Conservation (phyloP, 176 grass and related monocot genomes). For the Thinopyrum elongatum region DNA sequence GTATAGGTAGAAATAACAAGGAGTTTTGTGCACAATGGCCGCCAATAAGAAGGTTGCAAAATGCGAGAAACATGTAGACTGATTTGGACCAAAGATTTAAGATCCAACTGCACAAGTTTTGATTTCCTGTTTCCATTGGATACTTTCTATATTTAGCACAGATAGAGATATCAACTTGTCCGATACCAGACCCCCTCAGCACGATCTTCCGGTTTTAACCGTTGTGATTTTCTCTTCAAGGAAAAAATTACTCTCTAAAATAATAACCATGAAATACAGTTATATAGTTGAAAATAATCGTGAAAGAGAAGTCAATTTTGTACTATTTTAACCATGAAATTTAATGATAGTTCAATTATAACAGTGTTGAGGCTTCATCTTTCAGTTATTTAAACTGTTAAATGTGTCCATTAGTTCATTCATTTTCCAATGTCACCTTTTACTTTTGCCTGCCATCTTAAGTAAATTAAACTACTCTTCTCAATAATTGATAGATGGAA, state of each 20-base stretch:
- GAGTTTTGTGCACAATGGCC: no score
- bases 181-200: conserved; percentile 73
- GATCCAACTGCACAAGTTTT: no score
- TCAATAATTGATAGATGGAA: neutral
- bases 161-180: conserved; percentile 72
- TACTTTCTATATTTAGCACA: conserved; percentile 49
- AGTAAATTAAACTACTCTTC: no score
- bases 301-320: neutral
- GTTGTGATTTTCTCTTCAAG: neutral
- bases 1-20: no score
- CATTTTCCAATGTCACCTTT: neutral
- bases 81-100: no score
- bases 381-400: neutral
- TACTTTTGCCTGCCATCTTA: neutral
- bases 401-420: neutral
- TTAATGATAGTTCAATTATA: neutral
- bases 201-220: neutral
- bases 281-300: no score
- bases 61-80: no score
- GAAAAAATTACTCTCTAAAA: no score
- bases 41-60: no score
- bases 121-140: no score
- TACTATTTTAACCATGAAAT: neutral
- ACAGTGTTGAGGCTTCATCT: neutral
- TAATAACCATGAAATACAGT: no score